These are phyloP conservation scores for Cucumis variabilis DNA, from an alignment of 331 rosid genomes.

Conservation along the genomic window DNA sequence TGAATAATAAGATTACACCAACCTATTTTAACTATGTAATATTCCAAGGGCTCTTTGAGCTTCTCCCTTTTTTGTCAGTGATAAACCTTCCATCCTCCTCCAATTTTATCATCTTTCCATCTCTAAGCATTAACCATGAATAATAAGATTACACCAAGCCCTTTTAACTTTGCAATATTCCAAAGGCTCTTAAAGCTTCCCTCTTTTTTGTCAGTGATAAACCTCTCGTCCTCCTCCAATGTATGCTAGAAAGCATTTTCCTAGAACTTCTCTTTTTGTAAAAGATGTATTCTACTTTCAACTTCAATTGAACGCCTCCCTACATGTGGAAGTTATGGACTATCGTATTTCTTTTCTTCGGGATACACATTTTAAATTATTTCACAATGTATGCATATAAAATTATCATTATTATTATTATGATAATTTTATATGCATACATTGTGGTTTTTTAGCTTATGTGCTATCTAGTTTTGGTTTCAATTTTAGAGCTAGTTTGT, in stretches of 20 bases:
- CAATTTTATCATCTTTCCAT: not conserved
- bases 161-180: not conserved
- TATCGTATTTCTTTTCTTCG: not conserved
- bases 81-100: not conserved
- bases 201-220: not conserved
- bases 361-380: not conserved
- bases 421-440: no score
- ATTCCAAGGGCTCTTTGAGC: not conserved
- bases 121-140: not conserved
- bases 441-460: no score
- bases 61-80: not conserved
- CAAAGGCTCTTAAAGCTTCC: not conserved
- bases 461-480: no score
- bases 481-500: no score
- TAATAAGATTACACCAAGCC: not conserved
- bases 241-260: not conserved
- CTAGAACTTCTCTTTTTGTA: not conserved
- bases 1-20: not conserved
- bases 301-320: not conserved
- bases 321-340: not conserved
- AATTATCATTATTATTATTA: no score
- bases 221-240: not conserved
- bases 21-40: not conserved
- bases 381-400: not conserved
- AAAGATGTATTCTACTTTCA: not conserved